Evolutionary conservation across 805 yeast species (phyloP).

Genomic region (Candida verbasci): DNA sequence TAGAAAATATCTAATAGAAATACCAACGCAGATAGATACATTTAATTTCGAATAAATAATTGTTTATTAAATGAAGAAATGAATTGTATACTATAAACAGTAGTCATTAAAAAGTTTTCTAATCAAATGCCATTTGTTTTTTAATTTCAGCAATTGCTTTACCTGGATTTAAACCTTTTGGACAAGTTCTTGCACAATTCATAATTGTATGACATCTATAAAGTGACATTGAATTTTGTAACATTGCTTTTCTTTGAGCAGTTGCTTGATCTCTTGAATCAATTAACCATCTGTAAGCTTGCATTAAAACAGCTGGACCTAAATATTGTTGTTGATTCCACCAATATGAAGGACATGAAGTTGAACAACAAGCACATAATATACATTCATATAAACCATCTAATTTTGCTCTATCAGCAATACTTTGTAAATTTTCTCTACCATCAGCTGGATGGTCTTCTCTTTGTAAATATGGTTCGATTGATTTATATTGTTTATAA

Average conservation of each 20-base stretch:
- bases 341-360: constrained; percentile 99
- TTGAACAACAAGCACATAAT: constrained; percentile 97
- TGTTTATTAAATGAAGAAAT: not conserved
- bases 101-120: too few species aligned
- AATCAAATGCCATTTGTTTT: constrained; percentile 83
- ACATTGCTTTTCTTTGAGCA: constrained; percentile 73
- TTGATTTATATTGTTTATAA: constrained; percentile 97
- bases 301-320: constrained; percentile 99
- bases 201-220: constrained; percentile 99
- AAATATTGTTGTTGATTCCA: constrained; percentile 99
- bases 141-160: constrained; percentile 95
- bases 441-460: constrained; percentile 79
- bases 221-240: constrained; percentile 94
- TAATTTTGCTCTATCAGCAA: constrained; percentile 90
- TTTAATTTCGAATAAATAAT: too few species aligned
- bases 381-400: constrained; percentile 98
- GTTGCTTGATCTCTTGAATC: constrained; percentile 96
- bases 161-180: constrained; percentile 98
- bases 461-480: constrained; percentile 94
- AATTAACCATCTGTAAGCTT: constrained; percentile 97
- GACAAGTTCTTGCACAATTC: constrained; percentile 98
- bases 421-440: constrained; percentile 84
- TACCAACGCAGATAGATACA: too few species aligned
- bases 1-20: too few species aligned
- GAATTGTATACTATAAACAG: not conserved